Base-by-base conservation (phyloP, 139 green algal species). In the Monoraphidium neglectum region DNA sequence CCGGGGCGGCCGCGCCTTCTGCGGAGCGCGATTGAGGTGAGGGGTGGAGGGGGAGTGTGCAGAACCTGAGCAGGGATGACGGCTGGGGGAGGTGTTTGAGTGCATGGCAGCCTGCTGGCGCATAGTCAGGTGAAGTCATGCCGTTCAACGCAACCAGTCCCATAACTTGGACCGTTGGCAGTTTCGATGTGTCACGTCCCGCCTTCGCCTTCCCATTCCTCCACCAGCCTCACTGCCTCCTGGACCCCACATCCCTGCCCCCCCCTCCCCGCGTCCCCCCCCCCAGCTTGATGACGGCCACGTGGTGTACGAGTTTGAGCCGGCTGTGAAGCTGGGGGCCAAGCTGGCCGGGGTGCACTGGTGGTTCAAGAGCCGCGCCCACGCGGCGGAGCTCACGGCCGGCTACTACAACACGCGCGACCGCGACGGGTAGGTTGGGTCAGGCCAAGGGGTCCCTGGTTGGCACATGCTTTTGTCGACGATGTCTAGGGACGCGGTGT, bases 331-430 rank as follows among this genome's bases (percentile, higher is more conserved):
- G 59, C 83, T 98, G 33, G 90, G 90, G 53, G 90, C 92, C 63
- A 98, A 99, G 87, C 85, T 98, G 21, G 94, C 96, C 0, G 96
- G 96, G 35, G 94, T 99, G 81, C 96, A 99, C 88, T 99, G 96
- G 96, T 99, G 96, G 94, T 99, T 97, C 87, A 97, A 97, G 75
- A 92, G 81, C n/a, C 78, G 87, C 3, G 86, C 91, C 12, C 96
- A 99, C 80, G 95, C 96, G 3, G 96, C 96, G 16, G 96, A 99
- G 89, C 86, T 98, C 18, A 99, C 96, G 0, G 95, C 96, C 2
- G 96, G 96, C 0, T 98, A 98, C 90, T 99, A 99, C 88, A 98
- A 98, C 92, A 96, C 94, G 56, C 82, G 93, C 3, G 84, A 96
- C 64, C 87, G 90, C 30, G 88, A 98, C 78, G 95, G 96, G 43